phyloP scores from a whole-genome alignment of 805 yeast species.

The Metschnikowia shivogae region DNA sequence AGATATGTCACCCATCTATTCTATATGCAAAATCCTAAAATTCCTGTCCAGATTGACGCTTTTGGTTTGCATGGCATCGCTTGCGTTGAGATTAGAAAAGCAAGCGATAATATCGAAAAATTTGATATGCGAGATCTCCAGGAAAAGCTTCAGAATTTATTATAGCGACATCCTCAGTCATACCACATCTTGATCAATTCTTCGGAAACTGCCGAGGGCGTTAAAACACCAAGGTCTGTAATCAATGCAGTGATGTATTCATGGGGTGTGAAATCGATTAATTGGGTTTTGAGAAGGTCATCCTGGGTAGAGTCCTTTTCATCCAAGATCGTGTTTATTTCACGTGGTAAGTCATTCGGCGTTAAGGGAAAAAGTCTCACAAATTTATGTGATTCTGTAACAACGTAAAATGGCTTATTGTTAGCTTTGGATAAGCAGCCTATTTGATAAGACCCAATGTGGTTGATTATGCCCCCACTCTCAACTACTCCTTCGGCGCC shows the following conservation, averaged over 20 bases:
- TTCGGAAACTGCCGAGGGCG: constrained; percentile 98
- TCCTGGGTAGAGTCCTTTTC: constrained; percentile 21
- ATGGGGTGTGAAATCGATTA: constrained; percentile 91
- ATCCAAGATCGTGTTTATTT: constrained; percentile 23
- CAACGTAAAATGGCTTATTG: constrained; percentile 90
- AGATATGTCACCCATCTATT: constrained; percentile 61
- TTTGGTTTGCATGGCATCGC: constrained; percentile 43
- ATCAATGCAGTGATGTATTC: constrained; percentile 92
- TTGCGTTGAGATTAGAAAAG: constrained; percentile 40
- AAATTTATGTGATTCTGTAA: constrained; percentile 92
- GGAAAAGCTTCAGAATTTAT: not conserved
- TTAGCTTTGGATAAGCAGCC: constrained; percentile 89
- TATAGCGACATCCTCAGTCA: constrained; percentile 45
- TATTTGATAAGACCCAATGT: constrained; percentile 90
- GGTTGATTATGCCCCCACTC: constrained; percentile 96
- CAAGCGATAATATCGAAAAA: constrained; percentile 18
- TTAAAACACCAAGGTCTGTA: constrained; percentile 93
- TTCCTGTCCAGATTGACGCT: constrained; percentile 42
- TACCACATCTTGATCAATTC: constrained; percentile 98
- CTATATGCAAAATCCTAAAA: constrained; percentile 48
- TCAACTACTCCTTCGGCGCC: constrained; percentile 99
- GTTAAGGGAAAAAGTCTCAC: constrained; percentile 94
- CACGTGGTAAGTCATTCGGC: constrained; percentile 80
- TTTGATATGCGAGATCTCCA: constrained; percentile 44
- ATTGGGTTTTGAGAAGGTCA: constrained; percentile 28